Percentiles rank a stretch among this genome's conserved stretches.
Evolutionary conservation across 495 filamentous ascomycete species (phyloP).

Genomic region (Penicillium samsonianum): DNA sequence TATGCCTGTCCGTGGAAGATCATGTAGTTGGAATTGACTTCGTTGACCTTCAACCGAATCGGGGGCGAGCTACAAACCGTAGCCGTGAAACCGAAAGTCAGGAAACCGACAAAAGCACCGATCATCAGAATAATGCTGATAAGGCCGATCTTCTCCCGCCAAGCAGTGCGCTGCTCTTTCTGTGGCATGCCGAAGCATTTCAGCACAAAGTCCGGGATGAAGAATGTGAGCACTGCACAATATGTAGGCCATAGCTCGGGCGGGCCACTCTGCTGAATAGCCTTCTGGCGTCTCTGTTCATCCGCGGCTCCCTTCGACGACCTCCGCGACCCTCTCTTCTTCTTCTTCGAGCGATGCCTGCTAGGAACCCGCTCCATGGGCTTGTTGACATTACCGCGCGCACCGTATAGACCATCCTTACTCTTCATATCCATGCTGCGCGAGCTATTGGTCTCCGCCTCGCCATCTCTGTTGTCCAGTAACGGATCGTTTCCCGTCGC

Average conservation of each 20-base stretch:
- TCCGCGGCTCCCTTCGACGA: slow-evolving; percentile 53
- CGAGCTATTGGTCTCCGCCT: slow-evolving; percentile 57
- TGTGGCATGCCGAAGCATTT: slow-evolving; percentile 84
- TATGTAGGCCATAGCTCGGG: slow-evolving; percentile 95
- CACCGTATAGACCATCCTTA: slow-evolving; percentile 39
- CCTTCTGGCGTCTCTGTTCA: slow-evolving; percentile 63
- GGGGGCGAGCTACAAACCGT: slow-evolving; percentile 75
- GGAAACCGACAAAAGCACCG: slow-evolving; percentile 86
- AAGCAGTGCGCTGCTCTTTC: slow-evolving; percentile 87
- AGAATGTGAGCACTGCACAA: slow-evolving; percentile 90
- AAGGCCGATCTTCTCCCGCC: slow-evolving; percentile 98
- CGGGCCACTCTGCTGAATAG: slow-evolving; percentile 68
- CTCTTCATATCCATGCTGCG: slow-evolving; percentile 56
- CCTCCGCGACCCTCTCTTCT: slow-evolving; percentile 53
- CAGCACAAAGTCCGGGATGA: slow-evolving; percentile 84
- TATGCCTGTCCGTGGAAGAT: slow-evolving; percentile 94
- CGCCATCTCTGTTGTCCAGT: slow-evolving; percentile 62
- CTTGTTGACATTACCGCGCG: slow-evolving; percentile 47
- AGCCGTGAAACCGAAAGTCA: slow-evolving; percentile 95
- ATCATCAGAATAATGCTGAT: slow-evolving; percentile 90
- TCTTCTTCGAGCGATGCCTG: slow-evolving; percentile 46
- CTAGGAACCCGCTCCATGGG: slow-evolving; percentile 50
- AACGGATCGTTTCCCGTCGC: slow-evolving; percentile 90
- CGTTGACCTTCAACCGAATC: slow-evolving; percentile 73
- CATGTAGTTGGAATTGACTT: slow-evolving; percentile 81